phyloP scores from a whole-genome alignment of 2,329 filamentous ascomycete genomes.

The Ophioceras dolichostomum region DNA sequence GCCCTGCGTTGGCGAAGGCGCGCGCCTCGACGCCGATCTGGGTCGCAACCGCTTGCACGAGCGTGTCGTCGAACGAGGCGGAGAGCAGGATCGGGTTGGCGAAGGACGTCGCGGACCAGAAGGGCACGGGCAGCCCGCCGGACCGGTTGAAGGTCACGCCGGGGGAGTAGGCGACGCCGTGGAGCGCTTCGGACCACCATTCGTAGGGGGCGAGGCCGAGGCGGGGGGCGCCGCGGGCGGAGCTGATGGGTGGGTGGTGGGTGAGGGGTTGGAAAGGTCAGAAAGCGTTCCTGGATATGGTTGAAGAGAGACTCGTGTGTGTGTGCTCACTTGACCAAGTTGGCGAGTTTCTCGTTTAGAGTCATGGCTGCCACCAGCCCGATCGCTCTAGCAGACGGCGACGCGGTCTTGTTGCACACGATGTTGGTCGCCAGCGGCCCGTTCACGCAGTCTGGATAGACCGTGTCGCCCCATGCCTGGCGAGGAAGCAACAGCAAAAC shows the following conservation, averaged over 20 bases:
- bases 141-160: constrained; percentile 11
- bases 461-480: neutral
- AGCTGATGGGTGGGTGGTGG: constrained; percentile 17
- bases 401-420: constrained; percentile 16
- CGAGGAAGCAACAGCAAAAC: neutral
- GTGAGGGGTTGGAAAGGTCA: neutral
- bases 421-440: constrained; percentile 19
- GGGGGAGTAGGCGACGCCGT: constrained; percentile 8
- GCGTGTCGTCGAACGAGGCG: constrained; percentile 18
- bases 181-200: constrained; percentile 10
- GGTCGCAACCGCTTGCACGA: constrained; percentile 12
- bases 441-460: constrained; percentile 18
- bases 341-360: constrained; percentile 19
- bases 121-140: constrained; percentile 10
- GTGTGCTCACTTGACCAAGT: constrained; percentile 17
- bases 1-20: constrained; percentile 17
- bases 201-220: constrained; percentile 6
- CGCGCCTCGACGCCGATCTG: constrained; percentile 17
- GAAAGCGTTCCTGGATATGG: neutral
- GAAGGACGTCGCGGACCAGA: constrained; percentile 18
- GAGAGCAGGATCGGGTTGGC: constrained; percentile 17
- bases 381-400: constrained; percentile 15
- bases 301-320: neutral
- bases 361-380: constrained; percentile 19
- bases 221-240: neutral